Percentiles rank a stretch among this genome's conserved stretches.
Evolutionary conservation across 345 rosid species (phyloP).

Genomic region (Gossypium herbaceum): DNA sequence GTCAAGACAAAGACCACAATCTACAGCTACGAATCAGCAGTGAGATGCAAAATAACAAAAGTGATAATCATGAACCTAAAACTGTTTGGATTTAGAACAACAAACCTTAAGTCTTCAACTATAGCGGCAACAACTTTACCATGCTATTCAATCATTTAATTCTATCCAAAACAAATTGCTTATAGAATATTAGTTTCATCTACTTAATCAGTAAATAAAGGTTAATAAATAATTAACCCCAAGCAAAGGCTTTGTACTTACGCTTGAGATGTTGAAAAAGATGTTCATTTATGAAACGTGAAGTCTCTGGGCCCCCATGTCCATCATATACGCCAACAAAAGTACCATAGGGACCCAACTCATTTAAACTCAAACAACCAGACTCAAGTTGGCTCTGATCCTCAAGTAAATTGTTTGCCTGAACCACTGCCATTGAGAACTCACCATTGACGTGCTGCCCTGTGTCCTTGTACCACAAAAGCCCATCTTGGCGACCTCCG

Average conservation of each 20-base stretch:
- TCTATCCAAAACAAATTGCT: not conserved
- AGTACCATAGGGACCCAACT: constrained; percentile 71
- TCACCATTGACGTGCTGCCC: constrained; percentile 80
- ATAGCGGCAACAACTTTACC: not conserved
- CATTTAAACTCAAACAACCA: constrained; percentile 51
- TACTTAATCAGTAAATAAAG: constrained; percentile 1
- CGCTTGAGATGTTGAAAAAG: constrained; percentile 77
- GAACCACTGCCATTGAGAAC: constrained; percentile 91
- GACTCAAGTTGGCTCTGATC: constrained; percentile 93
- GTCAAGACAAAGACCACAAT: not conserved
- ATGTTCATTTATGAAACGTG: constrained; percentile 67
- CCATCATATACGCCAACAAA: constrained; percentile 90
- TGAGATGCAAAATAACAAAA: not conserved
- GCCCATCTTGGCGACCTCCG: constrained; percentile 76
- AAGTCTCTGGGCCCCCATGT: constrained; percentile 89
- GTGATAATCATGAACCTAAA: not conserved
- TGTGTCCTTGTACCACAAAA: constrained; percentile 72
- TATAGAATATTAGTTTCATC: not conserved
- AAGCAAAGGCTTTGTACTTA: constrained; percentile 28
- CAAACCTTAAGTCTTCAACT: not conserved
- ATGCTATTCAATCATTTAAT: not conserved
- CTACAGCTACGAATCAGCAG: not conserved
- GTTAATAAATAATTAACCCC: constrained; percentile 7
- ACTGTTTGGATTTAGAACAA: not conserved
- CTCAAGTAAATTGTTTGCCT: constrained; percentile 86